Percentiles rank a stretch among this genome's conserved stretches.
These are phyloP conservation scores for Meira miltonrushii DNA, from an alignment of 1,284 basidiomycete genomes.

Conservation along the genomic window DNA sequence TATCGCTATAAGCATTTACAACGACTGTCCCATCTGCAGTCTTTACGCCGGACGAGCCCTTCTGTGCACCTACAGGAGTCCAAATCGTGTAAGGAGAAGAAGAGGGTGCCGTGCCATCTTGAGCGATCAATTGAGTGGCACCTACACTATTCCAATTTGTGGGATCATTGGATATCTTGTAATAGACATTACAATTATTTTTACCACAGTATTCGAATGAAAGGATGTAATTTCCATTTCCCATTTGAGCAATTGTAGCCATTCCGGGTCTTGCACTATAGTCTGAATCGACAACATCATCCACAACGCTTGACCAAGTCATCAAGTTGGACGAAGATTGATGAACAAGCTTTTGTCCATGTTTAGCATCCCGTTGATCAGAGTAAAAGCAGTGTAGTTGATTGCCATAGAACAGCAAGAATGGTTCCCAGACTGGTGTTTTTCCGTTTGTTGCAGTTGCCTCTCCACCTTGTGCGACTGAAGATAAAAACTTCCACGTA, in stretches of 20 bases:
- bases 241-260: slow-evolving; percentile 49
- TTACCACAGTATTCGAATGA: slow-evolving; percentile 1
- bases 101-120: neutral
- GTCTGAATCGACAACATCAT: slow-evolving; percentile 43
- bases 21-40: neutral
- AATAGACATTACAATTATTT: slow-evolving; percentile 19
- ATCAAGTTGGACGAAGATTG: slow-evolving; percentile 48
- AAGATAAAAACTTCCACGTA: slow-evolving; percentile 49
- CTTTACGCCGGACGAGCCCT: too few species aligned
- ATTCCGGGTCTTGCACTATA: slow-evolving; percentile 53
- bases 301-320: slow-evolving; percentile 50
- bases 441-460: slow-evolving; percentile 35
- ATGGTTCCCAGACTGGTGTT: slow-evolving; percentile 53
- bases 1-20: neutral
- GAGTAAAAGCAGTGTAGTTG: slow-evolving; percentile 54
- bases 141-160: slow-evolving; percentile 18
- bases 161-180: slow-evolving; percentile 23
- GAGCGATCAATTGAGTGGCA: neutral
- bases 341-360: slow-evolving; percentile 53
- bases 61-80: neutral
- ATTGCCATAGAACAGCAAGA: slow-evolving; percentile 39
- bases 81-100: slow-evolving; percentile 3
- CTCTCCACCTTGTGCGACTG: slow-evolving; percentile 36
- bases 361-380: slow-evolving; percentile 52
- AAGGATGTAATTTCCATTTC: slow-evolving; percentile 42